Conservation (phyloP, 108 stramenopile species). For the Seminavis robusta region DNA sequence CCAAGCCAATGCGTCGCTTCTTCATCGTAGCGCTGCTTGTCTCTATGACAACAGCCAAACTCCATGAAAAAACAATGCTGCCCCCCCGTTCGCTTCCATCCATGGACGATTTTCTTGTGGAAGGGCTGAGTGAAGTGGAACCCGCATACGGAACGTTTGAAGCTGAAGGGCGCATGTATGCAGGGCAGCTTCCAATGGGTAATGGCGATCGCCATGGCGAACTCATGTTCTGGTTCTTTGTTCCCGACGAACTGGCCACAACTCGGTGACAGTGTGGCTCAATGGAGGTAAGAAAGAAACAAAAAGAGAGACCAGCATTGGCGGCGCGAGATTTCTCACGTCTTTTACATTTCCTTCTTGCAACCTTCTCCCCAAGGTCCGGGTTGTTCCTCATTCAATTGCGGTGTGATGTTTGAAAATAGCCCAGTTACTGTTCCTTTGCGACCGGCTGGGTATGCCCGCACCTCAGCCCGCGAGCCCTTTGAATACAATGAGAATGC, state of each 20-base stretch:
- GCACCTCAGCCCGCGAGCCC: conserved; percentile 7
- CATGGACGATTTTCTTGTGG: conserved; percentile 33
- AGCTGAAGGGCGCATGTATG: conserved; percentile 49
- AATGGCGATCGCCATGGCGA: conserved; percentile 12
- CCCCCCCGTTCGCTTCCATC: too few relatives aligned
- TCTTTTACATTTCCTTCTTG: too few relatives aligned
- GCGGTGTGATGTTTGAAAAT: too few relatives aligned
- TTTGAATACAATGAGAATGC: conserved; percentile 24
- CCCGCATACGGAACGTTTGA: conserved; percentile 34
- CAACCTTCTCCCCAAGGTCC: too few relatives aligned
- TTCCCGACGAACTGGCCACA: conserved; percentile 15
- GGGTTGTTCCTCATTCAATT: too few relatives aligned
- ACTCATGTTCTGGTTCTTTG: conserved; percentile 45
- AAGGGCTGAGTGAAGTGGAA: conserved; percentile 36
- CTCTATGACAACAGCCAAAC: too few relatives aligned
- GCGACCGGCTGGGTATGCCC: conserved; percentile 21
- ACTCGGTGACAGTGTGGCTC: conserved; percentile 26
- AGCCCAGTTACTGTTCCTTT: conserved; percentile 29
- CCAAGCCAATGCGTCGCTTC: too few relatives aligned
- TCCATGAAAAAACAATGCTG: too few relatives aligned
- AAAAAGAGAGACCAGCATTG: too few relatives aligned
- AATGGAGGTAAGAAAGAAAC: too few relatives aligned
- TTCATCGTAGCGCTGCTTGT: too few relatives aligned
- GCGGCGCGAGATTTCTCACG: too few relatives aligned
- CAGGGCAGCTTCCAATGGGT: conserved; percentile 35